Evolutionary conservation across 1,284 basidiomycete genomes (phyloP).

Genomic region (Ustilago xerochloae): DNA sequence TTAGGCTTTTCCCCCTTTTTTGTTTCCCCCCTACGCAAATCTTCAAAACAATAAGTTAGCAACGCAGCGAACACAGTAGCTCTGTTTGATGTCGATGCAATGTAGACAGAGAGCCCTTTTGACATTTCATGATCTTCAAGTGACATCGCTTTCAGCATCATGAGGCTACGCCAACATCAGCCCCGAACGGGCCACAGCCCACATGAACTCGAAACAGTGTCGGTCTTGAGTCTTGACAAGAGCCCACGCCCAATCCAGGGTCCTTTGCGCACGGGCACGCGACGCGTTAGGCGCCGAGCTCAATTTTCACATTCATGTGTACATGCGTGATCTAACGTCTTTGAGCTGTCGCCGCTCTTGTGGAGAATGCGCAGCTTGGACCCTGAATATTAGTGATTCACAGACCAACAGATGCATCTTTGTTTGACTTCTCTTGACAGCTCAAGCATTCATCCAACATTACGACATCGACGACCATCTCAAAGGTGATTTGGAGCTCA

Average conservation of each 20-base stretch:
- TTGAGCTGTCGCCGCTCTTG: background rate
- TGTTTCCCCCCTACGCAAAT: background rate
- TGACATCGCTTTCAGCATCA: too few relatives aligned
- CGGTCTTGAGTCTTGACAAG: too few relatives aligned
- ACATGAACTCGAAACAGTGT: too few relatives aligned
- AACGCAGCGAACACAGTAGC: too few relatives aligned
- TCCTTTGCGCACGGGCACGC: conserved; percentile 24
- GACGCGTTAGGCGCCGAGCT: conserved; percentile 18
- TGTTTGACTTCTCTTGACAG: background rate
- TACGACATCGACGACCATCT: background rate
- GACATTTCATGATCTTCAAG: too few relatives aligned
- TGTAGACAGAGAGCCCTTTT: too few relatives aligned
- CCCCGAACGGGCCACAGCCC: too few relatives aligned
- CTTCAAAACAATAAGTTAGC: too few relatives aligned
- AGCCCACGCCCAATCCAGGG: too few relatives aligned
- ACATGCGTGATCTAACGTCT: background rate
- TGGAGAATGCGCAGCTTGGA: conserved; percentile 23
- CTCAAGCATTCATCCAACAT: background rate
- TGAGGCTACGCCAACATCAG: too few relatives aligned
- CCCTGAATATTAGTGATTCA: conserved; percentile 21
- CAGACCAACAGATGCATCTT: background rate
- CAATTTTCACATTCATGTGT: background rate
- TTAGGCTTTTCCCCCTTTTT: conserved; percentile 4
- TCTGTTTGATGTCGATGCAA: too few relatives aligned
- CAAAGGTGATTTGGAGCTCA: background rate